Evolutionary conservation across 768 basidiomycete species (phyloP).

Genomic region (Mycena polygramma): DNA sequence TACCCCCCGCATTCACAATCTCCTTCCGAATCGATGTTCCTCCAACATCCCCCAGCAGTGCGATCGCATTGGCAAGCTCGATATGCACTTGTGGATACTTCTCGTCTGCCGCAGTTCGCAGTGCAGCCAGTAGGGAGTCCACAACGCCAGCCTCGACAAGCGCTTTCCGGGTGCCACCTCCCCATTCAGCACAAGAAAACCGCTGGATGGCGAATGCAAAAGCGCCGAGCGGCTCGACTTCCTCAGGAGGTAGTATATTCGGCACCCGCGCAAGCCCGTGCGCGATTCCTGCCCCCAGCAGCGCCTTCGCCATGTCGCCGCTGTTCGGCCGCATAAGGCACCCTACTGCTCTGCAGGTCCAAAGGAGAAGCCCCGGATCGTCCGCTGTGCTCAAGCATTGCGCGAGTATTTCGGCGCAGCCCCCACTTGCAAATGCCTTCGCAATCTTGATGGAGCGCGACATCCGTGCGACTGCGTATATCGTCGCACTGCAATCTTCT

Average conservation of each 20-base stretch:
- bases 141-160: conserved; percentile 45
- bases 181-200: conserved; percentile 46
- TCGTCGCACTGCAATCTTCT: conserved; percentile 38
- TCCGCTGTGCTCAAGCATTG: conserved; percentile 35
- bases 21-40: conserved; percentile 43
- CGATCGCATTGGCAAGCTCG: conserved; percentile 43
- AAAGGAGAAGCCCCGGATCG: conserved; percentile 40
- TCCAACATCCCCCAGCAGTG: conserved; percentile 44
- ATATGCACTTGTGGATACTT: conserved; percentile 42
- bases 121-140: conserved; percentile 43
- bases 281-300: conserved; percentile 43
- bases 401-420: conserved; percentile 37
- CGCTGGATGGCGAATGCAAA: conserved; percentile 45
- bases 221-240: conserved; percentile 42
- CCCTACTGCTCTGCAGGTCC: conserved; percentile 41
- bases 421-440: conserved; percentile 40
- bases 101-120: conserved; percentile 42
- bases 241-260: conserved; percentile 40
- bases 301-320: conserved; percentile 40
- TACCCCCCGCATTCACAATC: conserved; percentile 44
- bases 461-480: conserved; percentile 43
- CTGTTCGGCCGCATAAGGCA: conserved; percentile 46
- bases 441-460: conserved; percentile 43
- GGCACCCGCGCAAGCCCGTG: conserved; percentile 42
- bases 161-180: conserved; percentile 40